phyloP scores from a whole-genome alignment of 805 yeast genomes.

The Brettanomyces naardenensis region DNA sequence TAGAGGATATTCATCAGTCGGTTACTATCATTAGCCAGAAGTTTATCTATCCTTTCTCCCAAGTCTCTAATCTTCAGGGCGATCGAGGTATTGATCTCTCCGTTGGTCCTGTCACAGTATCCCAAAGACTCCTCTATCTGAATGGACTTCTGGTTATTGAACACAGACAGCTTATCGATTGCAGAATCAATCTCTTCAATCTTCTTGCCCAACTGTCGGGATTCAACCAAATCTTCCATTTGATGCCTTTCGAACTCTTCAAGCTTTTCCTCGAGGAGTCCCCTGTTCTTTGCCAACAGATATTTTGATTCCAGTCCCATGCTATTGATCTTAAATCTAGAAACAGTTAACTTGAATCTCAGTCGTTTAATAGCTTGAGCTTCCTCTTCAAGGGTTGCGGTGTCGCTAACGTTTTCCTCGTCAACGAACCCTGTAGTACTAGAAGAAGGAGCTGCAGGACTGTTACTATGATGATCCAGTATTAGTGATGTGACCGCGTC shows the following conservation, averaged over 20 bases:
- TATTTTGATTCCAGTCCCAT: slow-evolving; percentile 12
- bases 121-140: slow-evolving; percentile 53
- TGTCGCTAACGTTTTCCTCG: too few species aligned
- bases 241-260: slow-evolving; percentile 24
- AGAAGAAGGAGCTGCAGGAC: too few species aligned
- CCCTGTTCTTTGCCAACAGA: slow-evolving; percentile 13
- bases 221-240: slow-evolving; percentile 18
- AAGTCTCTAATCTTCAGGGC: slow-evolving; percentile 52
- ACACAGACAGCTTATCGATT: slow-evolving; percentile 15
- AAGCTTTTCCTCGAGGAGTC: slow-evolving; percentile 20
- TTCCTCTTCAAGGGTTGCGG: slow-evolving; percentile 10
- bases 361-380: slow-evolving; percentile 10
- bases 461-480: too few species aligned
- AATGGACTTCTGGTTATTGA: slow-evolving; percentile 26
- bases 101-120: slow-evolving; percentile 58
- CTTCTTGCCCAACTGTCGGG: slow-evolving; percentile 10
- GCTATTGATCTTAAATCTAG: slow-evolving; percentile 14
- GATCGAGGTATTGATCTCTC: slow-evolving; percentile 66
- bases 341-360: slow-evolving; percentile 8
- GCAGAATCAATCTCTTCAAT: slow-evolving; percentile 15
- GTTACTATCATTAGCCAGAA: slow-evolving; percentile 21
- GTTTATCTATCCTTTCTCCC: slow-evolving; percentile 40
- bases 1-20: slow-evolving; percentile 33
- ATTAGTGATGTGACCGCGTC: too few species aligned
- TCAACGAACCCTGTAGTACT: too few species aligned